phyloP scores from a whole-genome alignment of 352 stramenopile species.

The Chrysophaeum taylorii region DNA sequence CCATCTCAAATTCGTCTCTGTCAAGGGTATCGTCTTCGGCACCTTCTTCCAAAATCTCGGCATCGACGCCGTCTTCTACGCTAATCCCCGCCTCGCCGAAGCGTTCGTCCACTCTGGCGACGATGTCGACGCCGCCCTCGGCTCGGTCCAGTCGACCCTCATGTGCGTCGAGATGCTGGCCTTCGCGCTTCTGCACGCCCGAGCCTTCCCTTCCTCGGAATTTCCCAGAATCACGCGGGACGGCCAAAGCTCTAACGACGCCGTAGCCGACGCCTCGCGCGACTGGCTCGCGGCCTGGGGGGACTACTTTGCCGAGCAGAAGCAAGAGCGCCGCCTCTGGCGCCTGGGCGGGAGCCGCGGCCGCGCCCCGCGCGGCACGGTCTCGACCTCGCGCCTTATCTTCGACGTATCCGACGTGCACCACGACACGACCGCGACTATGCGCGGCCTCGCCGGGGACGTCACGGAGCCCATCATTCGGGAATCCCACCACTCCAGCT shows the following conservation, averaged over 20 bases:
- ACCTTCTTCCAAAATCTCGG: slow-evolving; percentile 13
- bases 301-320: slow-evolving; percentile 3
- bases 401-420: slow-evolving; percentile 12
- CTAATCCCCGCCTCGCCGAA: background rate
- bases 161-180: slow-evolving; percentile 9
- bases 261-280: background rate
- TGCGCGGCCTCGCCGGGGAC: background rate
- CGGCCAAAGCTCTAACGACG: background rate
- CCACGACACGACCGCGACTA: background rate
- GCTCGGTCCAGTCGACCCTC: background rate
- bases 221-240: background rate
- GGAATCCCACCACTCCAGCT: too few species aligned
- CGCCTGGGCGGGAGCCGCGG: background rate
- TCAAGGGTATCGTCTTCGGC: slow-evolving; percentile 13
- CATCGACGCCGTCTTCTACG: slow-evolving; percentile 6
- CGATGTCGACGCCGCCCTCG: background rate
- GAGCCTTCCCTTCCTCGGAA: background rate
- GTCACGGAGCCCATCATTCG: too few species aligned
- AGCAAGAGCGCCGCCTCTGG: background rate
- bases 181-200: slow-evolving; percentile 9
- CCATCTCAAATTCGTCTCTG: slow-evolving; percentile 2
- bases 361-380: background rate
- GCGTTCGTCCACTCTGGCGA: background rate
- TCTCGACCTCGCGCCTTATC: background rate
- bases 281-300: slow-evolving; percentile 5